These are phyloP conservation scores for Papiliotrema fonsecae DNA, from an alignment of 1,284 basidiomycete species.

Conservation along the genomic window DNA sequence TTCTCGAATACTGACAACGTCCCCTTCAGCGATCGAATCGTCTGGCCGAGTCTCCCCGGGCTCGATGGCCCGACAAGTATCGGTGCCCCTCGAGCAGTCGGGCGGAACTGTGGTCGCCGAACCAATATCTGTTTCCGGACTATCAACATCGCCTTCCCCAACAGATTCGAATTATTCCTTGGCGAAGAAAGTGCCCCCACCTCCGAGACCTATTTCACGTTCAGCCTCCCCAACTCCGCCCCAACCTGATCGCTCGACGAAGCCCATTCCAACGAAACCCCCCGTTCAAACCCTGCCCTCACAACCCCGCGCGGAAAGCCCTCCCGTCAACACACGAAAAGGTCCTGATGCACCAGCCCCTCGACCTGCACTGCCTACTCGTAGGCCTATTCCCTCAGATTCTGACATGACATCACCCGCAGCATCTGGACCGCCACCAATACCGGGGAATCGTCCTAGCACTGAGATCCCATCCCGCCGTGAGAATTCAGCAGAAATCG, in stretches of 20 bases:
- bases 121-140: background rate
- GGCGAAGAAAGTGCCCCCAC: background rate
- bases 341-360: background rate
- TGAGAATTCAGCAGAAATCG: conserved; percentile 1
- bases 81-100: too few species aligned
- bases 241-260: background rate
- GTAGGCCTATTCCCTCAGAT: background rate
- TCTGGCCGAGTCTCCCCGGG: background rate
- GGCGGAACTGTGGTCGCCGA: too few species aligned
- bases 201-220: background rate
- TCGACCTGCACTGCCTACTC: background rate
- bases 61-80: background rate
- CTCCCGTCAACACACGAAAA: background rate
- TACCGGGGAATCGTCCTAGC: conserved; percentile 26
- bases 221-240: background rate
- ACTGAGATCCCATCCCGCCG: conserved; percentile 9
- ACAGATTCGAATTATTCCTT: background rate
- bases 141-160: background rate
- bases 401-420: background rate
- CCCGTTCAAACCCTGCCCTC: background rate
- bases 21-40: background rate
- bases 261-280: background rate
- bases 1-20: background rate
- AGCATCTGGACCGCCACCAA: conserved; percentile 1
- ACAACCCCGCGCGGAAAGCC: background rate